Evolutionary conservation across 1,284 basidiomycete species (phyloP), one percentile per base, ranked within the genome.

Genomic region (Rhodotorula sp.): DNA sequence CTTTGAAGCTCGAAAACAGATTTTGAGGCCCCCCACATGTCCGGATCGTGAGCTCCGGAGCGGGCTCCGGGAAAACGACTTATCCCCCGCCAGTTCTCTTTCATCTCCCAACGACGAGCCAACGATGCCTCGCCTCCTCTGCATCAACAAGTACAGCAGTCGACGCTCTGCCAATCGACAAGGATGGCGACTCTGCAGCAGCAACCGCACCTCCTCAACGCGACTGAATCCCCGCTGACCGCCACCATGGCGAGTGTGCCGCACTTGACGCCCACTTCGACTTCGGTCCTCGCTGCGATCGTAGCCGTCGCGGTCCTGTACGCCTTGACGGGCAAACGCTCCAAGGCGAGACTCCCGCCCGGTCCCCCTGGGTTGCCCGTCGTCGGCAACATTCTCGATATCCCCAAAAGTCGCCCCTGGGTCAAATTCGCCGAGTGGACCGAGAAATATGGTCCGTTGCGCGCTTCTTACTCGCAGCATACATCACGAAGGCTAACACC

Each of bases 341-440:
- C n/a, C 2, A 58, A 53, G 14, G 67, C 57, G 1, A 57, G 58
- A 26, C 62, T 70, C 8, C 67, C 64, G 18, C 69, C 69, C 6
- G 66, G 69, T 6, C 62, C 66, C 12, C 64, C 62, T 3, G 59
- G 62, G 14, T 49, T 69, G 42, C 74, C 75, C 18, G 30, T 77
- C 48, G 30, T 78, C 49, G 77, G 77, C 10, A 77, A 78, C 68
- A 57, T 78, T 45, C 67, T 73, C 46, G 66, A 77, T n/a, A 46
- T 78, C 26, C 76, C 76, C 26, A 71, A 70, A 51, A 63, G 54
- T 14, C 59, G 72, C 12, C 74, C 74, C 6, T 77, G 77, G 77
- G 71, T 77, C 60, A 68, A 77, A 37, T 66, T 78, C 59, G 70
- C 68, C n/a, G 69, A 76, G 64, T 78, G 74, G 76, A 73, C 69